Evolutionary conservation across 352 stramenopile species (phyloP), one percentile per base, ranked within the genome.

Genomic region (Phytophthora palmivora): DNA sequence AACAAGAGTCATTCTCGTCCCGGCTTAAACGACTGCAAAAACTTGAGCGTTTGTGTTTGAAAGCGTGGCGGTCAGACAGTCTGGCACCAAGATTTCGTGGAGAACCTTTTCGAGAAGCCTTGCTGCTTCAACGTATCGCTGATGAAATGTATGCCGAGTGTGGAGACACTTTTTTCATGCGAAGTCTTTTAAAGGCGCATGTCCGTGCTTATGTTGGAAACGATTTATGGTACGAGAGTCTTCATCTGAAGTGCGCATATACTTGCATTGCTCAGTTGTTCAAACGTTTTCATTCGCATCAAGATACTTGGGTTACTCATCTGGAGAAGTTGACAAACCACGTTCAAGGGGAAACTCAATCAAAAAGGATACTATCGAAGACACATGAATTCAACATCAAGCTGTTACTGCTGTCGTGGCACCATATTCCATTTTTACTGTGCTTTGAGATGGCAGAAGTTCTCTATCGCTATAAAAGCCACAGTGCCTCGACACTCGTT

Each of bases 381-480:
- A 45, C 39, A 3, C 44, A 21, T n/a, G 26, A 18, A 19, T 70
- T 73, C 15, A 67, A 44, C 37, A 34, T 70, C 1, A 73, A 69
- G 12, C 34, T 79, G 14, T 19, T 91, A 26, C 53, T 91, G 3
- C 43, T 89, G 1, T 69, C 77, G 7, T 89, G 79, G 79, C 67
- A 83, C 21, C 71, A 72, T 16, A 77, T 91, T n/a, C 79, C 82
- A 0, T 87, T 91, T 30, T 37, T 66, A 14, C 21, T 89, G 4
- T 86, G 76, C 42, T 89, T 87, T 33, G 79, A 91, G 43, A 77
- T 91, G 21, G 75, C 76, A 2, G 79, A 91, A 56, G 71, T 76
- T 10, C 53, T 87, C 2, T 89, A 91, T 26, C 82, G 78, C 15
- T 70, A 50, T 22, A 72, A 58, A 45, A 61, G 2, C 16, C 28